Conservation (phyloP, 2,329 filamentous ascomycete genomes). For the Helicocarpus griseus region DNA sequence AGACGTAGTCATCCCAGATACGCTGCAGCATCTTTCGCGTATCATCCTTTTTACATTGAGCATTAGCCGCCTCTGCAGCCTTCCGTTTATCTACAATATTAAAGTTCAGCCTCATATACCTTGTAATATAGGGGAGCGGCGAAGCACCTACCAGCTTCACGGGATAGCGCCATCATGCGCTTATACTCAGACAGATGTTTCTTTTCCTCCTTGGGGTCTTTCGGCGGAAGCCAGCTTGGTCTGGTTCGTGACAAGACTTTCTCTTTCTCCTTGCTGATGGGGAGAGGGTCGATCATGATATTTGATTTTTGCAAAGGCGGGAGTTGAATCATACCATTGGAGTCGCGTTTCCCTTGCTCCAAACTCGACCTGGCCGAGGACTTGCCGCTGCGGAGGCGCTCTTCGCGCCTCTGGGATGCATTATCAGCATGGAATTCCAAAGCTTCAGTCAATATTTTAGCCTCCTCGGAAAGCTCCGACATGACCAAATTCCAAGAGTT, state of each 20-base stretch:
- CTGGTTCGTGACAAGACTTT: conserved; percentile 55
- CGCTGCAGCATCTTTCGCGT: conserved; percentile 44
- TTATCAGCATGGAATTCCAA: conserved; percentile 50
- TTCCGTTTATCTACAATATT: conserved; percentile 39
- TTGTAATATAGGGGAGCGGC: background rate
- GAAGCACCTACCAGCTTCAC: conserved; percentile 42
- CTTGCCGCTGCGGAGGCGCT: conserved; percentile 37
- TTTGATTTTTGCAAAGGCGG: conserved; percentile 54
- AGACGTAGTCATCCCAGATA: conserved; percentile 53
- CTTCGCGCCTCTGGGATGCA: conserved; percentile 34
- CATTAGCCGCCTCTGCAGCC: conserved; percentile 38
- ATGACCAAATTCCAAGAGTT: conserved; percentile 52
- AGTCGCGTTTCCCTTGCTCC: conserved; percentile 26
- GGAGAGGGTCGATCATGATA: conserved; percentile 56
- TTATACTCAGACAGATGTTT: conserved; percentile 69
- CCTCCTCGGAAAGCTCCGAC: conserved; percentile 50
- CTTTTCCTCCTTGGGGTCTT: conserved; percentile 79
- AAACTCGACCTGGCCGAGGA: conserved; percentile 26
- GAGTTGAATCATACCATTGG: conserved; percentile 38
- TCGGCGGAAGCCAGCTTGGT: conserved; percentile 58
- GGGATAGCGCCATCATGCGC: conserved; percentile 54
- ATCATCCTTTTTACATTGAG: conserved; percentile 41
- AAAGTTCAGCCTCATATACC: conserved; percentile 8
- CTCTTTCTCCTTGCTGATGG: conserved; percentile 58
- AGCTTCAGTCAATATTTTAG: conserved; percentile 49